Evolutionary conservation across 352 stramenopile genomes (phyloP), one percentile per base, ranked within the genome.

Genomic region (Globisporangium paroecandrum): DNA sequence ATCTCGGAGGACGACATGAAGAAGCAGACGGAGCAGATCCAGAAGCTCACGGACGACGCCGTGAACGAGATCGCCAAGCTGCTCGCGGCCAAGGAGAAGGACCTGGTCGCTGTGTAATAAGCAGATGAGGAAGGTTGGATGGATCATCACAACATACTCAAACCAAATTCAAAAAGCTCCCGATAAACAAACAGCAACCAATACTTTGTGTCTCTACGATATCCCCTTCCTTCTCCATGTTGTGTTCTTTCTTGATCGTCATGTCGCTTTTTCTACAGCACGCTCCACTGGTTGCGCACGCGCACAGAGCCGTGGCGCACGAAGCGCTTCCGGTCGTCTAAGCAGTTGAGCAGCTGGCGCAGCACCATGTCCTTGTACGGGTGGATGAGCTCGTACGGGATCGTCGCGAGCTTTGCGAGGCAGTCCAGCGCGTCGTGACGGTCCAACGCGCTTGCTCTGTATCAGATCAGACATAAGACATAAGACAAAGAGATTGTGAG

Each of bases 231-330:
- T 34, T 56, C 12, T 58, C 51, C 36, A n/a, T 20, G 10, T 59
- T 38, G 20, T n/a, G 24, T 36, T 25, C 29, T 62, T 36, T 25
- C 29, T 60, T 41, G n/a, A 64, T 29, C 46, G 68, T 15, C 41
- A 49, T 24, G 43, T 24, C 18, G 43, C 53, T 32, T n/a, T 38
- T n/a, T 77, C 73, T 89, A 95, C 69, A 97, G 76, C 49, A 97
- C 83, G 64, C 89, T 93, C 90, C 90, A 97, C 70, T 91, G 76
- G 79, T 97, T 97, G 67, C 90, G 88, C 65, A 97, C 87, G n/a
- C 88, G 85, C 61, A 96, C 90, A 2, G 89, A 85, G 60, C 79
- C 82, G 71, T 96, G 88, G 32, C 90, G 89, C 62, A 97, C 89
- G 49, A 94, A 85, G 29, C 89, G 89, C 66, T 96, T 95, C 67